Base-by-base conservation (phyloP, 2,329 filamentous ascomycete species). In the Ilyonectria mors-panacis region DNA sequence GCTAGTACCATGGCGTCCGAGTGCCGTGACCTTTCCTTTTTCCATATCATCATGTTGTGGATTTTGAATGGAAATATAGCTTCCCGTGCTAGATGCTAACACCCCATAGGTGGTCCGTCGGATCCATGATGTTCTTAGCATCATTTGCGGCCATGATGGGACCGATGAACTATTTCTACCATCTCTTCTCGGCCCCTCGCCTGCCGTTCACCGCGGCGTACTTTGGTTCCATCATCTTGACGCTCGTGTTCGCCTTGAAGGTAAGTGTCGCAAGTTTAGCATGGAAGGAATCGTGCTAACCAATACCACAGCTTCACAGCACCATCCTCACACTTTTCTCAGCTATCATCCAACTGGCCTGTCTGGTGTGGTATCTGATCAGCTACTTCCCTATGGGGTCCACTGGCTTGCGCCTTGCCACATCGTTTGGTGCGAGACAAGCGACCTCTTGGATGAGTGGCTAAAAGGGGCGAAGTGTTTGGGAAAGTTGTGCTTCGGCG, bases 311-410 rank as follows among this genome's bases (percentile, higher is more conserved):
- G 94, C 90, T 97, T 72, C 92, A 92, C 79, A 95, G 88, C 78
- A 94, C 93, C 45, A 83, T 97, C 69, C 89, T 98, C 71, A 98
- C 96, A 17, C 85, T 98, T 61, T 84, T 98, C 70, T 93, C 94
- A 23, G 91, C 94, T 68, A 87, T 98, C 67, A 84, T 95, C 73
- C 96, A 99, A 80, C 86, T 98, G 61, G 91, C 91, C 59, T 93
- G 92, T 70, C 85, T 98, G 70, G 72, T 94, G 53, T 98, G 95
- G 95, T 98, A 98, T 83, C 87, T 98, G 53, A 91, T 98, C 81
- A 97, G 94, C 82, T 99, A 99, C 81, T 98, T 98, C 77, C 96
- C 96, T 28, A 97, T 98, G 95, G 96, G 96, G 45, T 93, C 93
- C 64, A 93, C 92, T 62, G 94, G 96, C 47, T 84, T 99, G 72